Percentiles rank a stretch among this genome's conserved stretches.
These are phyloP conservation scores for Debaryomyces castellii DNA, from an alignment of 805 yeast species.

Conservation along the genomic window DNA sequence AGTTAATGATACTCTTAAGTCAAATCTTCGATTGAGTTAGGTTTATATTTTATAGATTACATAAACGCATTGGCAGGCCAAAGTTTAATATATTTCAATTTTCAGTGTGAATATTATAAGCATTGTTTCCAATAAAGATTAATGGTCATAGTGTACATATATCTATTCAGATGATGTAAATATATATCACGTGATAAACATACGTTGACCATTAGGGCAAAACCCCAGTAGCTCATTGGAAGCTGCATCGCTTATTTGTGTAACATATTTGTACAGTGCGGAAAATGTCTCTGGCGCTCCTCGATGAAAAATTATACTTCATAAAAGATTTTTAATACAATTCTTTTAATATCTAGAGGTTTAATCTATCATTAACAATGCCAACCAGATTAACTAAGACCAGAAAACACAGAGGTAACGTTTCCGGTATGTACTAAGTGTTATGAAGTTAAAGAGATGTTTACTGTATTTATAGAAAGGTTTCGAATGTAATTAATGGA, in stretches of 20 bases:
- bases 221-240: neutral
- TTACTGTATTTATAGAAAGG: neutral
- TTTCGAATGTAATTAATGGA: neutral
- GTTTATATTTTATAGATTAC: neutral
- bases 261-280: neutral
- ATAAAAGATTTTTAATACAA: slow-evolving; percentile 5
- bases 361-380: slow-evolving; percentile 51
- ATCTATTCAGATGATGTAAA: too few species aligned
- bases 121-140: too few species aligned
- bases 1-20: too few species aligned
- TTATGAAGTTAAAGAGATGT: neutral
- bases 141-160: neutral
- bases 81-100: neutral
- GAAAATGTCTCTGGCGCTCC: neutral
- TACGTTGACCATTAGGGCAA: neutral
- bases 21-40: neutral
- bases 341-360: slow-evolving; percentile 5
- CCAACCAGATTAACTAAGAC: slow-evolving; percentile 99
- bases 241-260: neutral
- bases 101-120: too few species aligned
- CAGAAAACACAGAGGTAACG: slow-evolving; percentile 99
- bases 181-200: too few species aligned
- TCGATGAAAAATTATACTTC: slow-evolving; percentile 9
- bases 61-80: neutral
- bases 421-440: slow-evolving; percentile 77